Conservation (phyloP, 305 asterid species). For the Petunia hybrid region DNA sequence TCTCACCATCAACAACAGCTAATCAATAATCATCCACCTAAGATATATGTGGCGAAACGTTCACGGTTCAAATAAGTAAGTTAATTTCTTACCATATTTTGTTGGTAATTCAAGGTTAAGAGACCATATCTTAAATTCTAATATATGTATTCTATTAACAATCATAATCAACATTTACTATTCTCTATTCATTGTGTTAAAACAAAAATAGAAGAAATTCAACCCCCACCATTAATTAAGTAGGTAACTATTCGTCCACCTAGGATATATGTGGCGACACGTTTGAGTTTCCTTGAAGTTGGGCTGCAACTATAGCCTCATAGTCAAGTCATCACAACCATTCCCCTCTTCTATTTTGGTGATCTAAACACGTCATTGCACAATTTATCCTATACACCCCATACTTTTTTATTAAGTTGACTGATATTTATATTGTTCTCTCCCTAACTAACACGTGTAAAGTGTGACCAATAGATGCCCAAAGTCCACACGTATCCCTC, state of each 20-base stretch:
- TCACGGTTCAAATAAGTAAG: not conserved
- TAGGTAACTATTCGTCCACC: not conserved
- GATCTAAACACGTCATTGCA: slow-evolving; percentile 3
- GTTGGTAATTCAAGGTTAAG: not conserved
- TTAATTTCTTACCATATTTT: not conserved
- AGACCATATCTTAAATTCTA: no score
- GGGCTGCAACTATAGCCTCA: not conserved
- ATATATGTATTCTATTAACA: no score
- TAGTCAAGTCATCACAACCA: not conserved
- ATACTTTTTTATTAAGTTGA: not conserved
- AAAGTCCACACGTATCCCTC: not conserved
- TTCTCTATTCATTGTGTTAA: not conserved
- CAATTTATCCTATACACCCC: not conserved
- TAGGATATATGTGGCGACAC: slow-evolving; percentile 18
- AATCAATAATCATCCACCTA: not conserved
- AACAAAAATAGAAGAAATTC: not conserved
- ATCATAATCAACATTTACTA: not conserved
- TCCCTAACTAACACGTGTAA: slow-evolving; percentile 7
- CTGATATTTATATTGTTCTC: not conserved
- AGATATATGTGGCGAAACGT: slow-evolving; percentile 2
- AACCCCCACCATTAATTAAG: not conserved
- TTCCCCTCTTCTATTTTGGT: not conserved
- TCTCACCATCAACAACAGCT: no score
- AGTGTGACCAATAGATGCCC: no score
- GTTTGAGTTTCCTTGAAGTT: slow-evolving; percentile 5